These are phyloP conservation scores for Cucurbita pepo DNA, from an alignment of 306 rosid species.

Conservation along the genomic window DNA sequence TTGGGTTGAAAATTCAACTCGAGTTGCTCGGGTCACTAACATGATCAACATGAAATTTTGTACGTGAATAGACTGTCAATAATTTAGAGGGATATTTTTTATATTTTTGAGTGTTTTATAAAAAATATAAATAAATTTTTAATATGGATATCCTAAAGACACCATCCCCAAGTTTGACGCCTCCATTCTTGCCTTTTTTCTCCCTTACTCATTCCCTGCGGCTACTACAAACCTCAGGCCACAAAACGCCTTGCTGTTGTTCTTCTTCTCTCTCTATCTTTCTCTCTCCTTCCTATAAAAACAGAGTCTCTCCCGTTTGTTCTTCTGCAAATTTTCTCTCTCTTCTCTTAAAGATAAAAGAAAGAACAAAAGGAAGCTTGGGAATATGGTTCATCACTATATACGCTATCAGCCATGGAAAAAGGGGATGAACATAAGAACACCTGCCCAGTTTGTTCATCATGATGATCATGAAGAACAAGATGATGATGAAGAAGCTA, in stretches of 20 bases:
- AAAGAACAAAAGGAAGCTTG: not conserved
- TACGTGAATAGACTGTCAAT: no score
- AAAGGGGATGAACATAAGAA: not conserved
- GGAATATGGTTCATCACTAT: constrained; percentile 39
- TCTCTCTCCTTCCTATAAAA: not conserved
- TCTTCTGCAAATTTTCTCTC: not conserved
- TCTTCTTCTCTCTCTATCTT: not conserved
- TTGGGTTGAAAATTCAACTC: no score
- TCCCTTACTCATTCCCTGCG: not conserved
- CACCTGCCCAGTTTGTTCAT: not conserved
- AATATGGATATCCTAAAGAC: no score
- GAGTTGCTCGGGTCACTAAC: no score
- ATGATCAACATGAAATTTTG: no score
- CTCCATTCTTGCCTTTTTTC: not conserved
- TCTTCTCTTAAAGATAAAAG: not conserved
- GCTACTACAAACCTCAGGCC: not conserved
- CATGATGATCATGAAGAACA: not conserved
- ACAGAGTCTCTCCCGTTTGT: not conserved
- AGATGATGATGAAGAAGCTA: constrained; percentile 9
- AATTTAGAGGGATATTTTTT: no score
- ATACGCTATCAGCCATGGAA: constrained; percentile 26
- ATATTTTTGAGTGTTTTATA: no score
- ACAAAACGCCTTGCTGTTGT: not conserved
- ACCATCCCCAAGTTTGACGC: constrained; percentile 3
- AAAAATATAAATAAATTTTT: no score